Percentiles rank a stretch among this genome's conserved stretches.
Evolutionary conservation across 305 asterid genomes (phyloP).

Genomic region (Fraxinus dipetala): DNA sequence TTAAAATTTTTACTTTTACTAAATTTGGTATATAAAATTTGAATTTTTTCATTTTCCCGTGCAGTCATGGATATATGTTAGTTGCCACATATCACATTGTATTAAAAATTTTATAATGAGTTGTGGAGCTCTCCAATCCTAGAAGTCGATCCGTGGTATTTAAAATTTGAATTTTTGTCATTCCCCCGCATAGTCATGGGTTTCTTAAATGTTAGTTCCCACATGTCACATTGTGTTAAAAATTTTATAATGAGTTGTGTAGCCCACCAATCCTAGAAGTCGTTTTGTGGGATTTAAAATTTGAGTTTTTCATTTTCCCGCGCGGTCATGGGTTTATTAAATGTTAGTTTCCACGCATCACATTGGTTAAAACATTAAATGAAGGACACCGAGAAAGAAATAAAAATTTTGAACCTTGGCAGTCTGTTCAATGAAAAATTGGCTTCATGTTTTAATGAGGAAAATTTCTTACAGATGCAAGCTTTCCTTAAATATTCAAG

Average conservation of each 20-base stretch:
- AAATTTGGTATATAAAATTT: not conserved
- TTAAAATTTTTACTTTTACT: constrained; percentile 1
- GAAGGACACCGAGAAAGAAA: not conserved
- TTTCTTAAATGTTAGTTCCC: not conserved
- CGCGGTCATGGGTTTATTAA: not conserved
- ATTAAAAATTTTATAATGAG: not conserved
- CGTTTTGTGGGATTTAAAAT: not conserved
- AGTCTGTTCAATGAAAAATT: not conserved
- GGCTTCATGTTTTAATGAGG: not conserved
- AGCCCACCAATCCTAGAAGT: not conserved
- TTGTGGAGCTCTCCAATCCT: not conserved
- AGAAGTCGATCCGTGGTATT: not conserved
- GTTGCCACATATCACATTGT: not conserved
- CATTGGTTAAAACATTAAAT: not conserved
- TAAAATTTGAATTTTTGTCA: constrained; percentile 10
- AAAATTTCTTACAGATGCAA: constrained; percentile 2
- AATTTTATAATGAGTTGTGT: not conserved
- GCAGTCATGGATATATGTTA: not conserved
- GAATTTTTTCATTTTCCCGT: constrained; percentile 2
- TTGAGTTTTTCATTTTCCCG: constrained; percentile 9
- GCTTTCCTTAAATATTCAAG: constrained; percentile 11
- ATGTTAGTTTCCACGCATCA: not conserved
- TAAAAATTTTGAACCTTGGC: not conserved
- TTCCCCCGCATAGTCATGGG: not conserved
- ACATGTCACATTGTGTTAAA: not conserved